These are phyloP conservation scores for Didymella lethalis DNA, from an alignment of 2,329 filamentous ascomycete species.

Conservation along the genomic window DNA sequence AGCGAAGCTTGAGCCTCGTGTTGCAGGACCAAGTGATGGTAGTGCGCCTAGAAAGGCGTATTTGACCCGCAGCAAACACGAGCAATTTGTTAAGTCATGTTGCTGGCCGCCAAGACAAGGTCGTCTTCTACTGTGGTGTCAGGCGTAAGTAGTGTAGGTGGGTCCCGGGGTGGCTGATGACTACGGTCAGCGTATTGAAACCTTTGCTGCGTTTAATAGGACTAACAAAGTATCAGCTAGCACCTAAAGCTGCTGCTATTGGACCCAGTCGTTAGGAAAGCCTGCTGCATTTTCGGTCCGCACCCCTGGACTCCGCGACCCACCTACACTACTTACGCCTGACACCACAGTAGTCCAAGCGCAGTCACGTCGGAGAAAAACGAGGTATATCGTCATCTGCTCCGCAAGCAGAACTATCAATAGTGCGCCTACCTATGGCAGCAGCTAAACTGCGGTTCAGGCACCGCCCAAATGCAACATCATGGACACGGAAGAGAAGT, in stretches of 20 bases:
- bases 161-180: too few relatives aligned
- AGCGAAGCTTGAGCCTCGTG: conserved; percentile 9
- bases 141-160: too few relatives aligned
- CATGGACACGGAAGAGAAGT: conserved; percentile 9
- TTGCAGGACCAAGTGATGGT: conserved; percentile 1
- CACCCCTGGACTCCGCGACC: too few relatives aligned
- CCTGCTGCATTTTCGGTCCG: too few relatives aligned
- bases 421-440: conserved; percentile 10
- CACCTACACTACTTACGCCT: too few relatives aligned
- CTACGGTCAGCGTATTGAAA: too few relatives aligned
- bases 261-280: too few relatives aligned
- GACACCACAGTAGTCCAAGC: not conserved
- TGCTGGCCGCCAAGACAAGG: conserved; percentile 3
- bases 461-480: conserved; percentile 18
- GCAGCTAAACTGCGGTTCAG: conserved; percentile 1
- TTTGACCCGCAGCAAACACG: not conserved
- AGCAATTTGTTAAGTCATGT: conserved; percentile 13
- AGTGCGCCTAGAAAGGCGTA: not conserved
- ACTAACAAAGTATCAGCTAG: too few relatives aligned
- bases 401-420: conserved; percentile 7
- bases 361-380: conserved; percentile 8
- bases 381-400: conserved; percentile 6
- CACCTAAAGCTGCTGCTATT: too few relatives aligned
- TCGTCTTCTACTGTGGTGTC: not conserved
- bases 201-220: too few relatives aligned